A percentile compares a stretch with the other conserved stretches of the same genome.
These are phyloP conservation scores for Alternaria angustiovoidea DNA, from an alignment of 2,329 filamentous ascomycete species.

Conservation along the genomic window DNA sequence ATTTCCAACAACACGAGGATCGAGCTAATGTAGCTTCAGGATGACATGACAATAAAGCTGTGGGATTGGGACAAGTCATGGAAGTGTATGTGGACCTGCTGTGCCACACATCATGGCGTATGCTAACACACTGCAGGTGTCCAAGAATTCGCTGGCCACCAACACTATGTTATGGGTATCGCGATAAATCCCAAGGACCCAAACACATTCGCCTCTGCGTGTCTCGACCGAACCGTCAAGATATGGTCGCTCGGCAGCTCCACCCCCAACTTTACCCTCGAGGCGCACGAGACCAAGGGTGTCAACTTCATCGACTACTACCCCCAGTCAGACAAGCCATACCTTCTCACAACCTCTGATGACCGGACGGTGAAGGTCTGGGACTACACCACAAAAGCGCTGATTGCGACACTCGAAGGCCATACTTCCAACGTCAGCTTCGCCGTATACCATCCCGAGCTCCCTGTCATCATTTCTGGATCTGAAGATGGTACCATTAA, in stretches of 20 bases:
- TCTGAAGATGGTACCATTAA: constrained; percentile 97
- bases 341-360: constrained; percentile 95
- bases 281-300: constrained; percentile 96
- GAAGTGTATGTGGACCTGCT: constrained; percentile 70
- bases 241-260: constrained; percentile 95
- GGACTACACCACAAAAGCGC: constrained; percentile 98
- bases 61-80: constrained; percentile 99
- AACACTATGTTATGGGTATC: constrained; percentile 95
- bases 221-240: constrained; percentile 95
- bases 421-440: constrained; percentile 99
- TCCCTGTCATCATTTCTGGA: constrained; percentile 96
- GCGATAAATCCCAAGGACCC: constrained; percentile 89
- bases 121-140: constrained; percentile 59
- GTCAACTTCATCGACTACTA: constrained; percentile 97
- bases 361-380: constrained; percentile 97
- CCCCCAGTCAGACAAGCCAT: constrained; percentile 74
- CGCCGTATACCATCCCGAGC: constrained; percentile 95
- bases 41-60: constrained; percentile 74
- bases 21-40: constrained; percentile 37
- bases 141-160: constrained; percentile 94
- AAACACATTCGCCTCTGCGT: constrained; percentile 91
- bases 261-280: constrained; percentile 95
- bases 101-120: not conserved
- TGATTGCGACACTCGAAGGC: constrained; percentile 95
- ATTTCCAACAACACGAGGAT: not conserved